These are phyloP conservation scores for Coemansia umbellata DNA, from an alignment of 192 early-diverging fungal species.

Conservation along the genomic window DNA sequence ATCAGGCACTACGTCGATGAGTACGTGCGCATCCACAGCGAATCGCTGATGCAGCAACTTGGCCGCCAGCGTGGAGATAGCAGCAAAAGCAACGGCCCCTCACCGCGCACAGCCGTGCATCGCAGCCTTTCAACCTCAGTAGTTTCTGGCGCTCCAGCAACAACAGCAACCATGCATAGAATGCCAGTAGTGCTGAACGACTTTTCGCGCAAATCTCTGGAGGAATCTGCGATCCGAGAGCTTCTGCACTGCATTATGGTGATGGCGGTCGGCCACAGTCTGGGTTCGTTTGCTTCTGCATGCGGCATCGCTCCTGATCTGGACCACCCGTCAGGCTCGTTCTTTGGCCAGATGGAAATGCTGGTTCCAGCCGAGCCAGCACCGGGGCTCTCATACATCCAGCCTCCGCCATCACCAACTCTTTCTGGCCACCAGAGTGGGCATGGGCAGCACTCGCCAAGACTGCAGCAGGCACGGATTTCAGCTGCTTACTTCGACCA, in stretches of 20 bases:
- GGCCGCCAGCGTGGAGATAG: conserved; percentile 27
- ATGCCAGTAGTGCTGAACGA: conserved; percentile 2
- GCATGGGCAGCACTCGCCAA: neutral
- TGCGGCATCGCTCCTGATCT: conserved; percentile 39
- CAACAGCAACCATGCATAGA: neutral
- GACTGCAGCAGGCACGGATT: conserved; percentile 2
- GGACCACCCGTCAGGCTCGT: conserved; percentile 30
- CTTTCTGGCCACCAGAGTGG: neutral
- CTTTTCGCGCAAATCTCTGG: conserved; percentile 22
- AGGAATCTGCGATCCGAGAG: conserved; percentile 36
- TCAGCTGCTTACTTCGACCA: conserved; percentile 18
- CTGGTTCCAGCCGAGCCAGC: conserved; percentile 10
- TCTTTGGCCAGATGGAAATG: conserved; percentile 13
- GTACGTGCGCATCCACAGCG: conserved; percentile 25
- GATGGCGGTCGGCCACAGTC: conserved; percentile 36
- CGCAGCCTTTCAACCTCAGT: conserved; percentile 30
- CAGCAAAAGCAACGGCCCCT: neutral
- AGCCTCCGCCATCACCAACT: neutral
- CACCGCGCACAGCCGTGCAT: conserved; percentile 5
- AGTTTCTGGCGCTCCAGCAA: conserved; percentile 5
- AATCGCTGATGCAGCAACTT: neutral
- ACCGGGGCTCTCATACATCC: conserved; percentile 17
- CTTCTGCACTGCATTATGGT: conserved; percentile 31
- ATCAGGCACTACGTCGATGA: conserved; percentile 19
- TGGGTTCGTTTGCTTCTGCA: conserved; percentile 29